phyloP scores from a whole-genome alignment of 331 rosid genomes.

The Quercus tomentella region DNA sequence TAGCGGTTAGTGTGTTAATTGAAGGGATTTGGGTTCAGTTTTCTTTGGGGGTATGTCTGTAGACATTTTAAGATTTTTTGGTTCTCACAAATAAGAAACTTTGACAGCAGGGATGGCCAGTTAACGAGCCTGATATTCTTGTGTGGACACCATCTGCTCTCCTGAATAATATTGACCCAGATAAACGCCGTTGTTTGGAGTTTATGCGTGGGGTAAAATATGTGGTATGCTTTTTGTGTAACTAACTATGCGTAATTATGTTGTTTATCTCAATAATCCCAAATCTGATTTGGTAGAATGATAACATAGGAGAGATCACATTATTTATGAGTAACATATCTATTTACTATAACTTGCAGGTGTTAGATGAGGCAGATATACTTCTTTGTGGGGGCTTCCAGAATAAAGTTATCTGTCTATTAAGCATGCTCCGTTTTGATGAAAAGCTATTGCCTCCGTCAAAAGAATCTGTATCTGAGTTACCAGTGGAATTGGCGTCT shows the following conservation, averaged over 20 bases:
- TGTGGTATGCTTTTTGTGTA: slow-evolving; percentile 57
- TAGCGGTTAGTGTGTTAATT: background rate
- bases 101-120: slow-evolving; percentile 74
- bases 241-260: background rate
- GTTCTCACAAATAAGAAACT: slow-evolving; percentile 3
- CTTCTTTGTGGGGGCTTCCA: no score
- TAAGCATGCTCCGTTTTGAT: no score
- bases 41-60: background rate
- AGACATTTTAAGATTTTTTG: background rate
- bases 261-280: background rate
- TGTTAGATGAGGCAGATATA: slow-evolving; percentile 98
- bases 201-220: slow-evolving; percentile 74
- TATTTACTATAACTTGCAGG: slow-evolving; percentile 31
- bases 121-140: slow-evolving; percentile 64
- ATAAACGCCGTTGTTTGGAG: slow-evolving; percentile 42
- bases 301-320: background rate
- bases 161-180: slow-evolving; percentile 71
- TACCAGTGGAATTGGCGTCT: no score
- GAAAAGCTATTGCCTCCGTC: no score
- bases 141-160: slow-evolving; percentile 94
- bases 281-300: background rate
- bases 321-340: no score
- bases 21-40: slow-evolving; percentile 1
- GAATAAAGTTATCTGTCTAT: no score
- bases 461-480: no score